These are phyloP conservation scores for Elaphomyces granulatus DNA, from an alignment of 495 filamentous ascomycete genomes.

Conservation along the genomic window DNA sequence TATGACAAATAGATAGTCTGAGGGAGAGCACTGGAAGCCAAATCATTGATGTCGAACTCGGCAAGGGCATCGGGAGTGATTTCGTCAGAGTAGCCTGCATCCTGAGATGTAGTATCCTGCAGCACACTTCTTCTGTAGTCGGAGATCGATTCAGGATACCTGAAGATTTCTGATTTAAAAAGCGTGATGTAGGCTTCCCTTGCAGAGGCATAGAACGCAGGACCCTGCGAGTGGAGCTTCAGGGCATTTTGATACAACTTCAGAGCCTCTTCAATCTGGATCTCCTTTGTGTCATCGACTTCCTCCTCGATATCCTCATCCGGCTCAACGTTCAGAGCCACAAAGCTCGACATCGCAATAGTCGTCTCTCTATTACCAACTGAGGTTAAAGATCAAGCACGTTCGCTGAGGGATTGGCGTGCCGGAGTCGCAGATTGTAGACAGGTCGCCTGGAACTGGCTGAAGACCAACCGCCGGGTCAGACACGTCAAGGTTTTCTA, in stretches of 20 bases:
- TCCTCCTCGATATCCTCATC: slow-evolving; percentile 84
- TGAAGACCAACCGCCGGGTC: too few relatives aligned
- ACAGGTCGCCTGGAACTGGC: too few relatives aligned
- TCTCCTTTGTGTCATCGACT: slow-evolving; percentile 84
- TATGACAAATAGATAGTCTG: slow-evolving; percentile 84
- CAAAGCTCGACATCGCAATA: slow-evolving; percentile 42
- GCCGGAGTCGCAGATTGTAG: too few relatives aligned
- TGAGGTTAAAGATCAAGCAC: slow-evolving; percentile 9
- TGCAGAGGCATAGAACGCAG: slow-evolving; percentile 58
- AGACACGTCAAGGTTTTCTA: too few relatives aligned
- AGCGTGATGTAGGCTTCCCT: slow-evolving; percentile 70
- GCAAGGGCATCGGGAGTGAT: slow-evolving; percentile 29
- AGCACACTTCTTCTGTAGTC: slow-evolving; percentile 55
- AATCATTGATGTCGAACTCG: slow-evolving; percentile 39
- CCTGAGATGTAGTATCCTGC: slow-evolving; percentile 41
- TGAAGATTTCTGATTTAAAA: slow-evolving; percentile 87
- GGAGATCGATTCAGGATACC: slow-evolving; percentile 67
- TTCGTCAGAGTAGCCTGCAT: slow-evolving; percentile 18
- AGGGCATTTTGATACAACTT: slow-evolving; percentile 90
- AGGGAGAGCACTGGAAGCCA: slow-evolving; percentile 61
- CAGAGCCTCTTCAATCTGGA: slow-evolving; percentile 93
- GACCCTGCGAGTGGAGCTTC: slow-evolving; percentile 82
- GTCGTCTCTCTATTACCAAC: too few relatives aligned
- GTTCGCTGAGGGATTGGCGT: too few relatives aligned
- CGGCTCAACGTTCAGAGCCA: slow-evolving; percentile 80